Percentiles rank a stretch among this genome's conserved stretches.
Conservation (phyloP, 1,284 basidiomycete species). For the Cutaneotrichosporon dermatis region DNA sequence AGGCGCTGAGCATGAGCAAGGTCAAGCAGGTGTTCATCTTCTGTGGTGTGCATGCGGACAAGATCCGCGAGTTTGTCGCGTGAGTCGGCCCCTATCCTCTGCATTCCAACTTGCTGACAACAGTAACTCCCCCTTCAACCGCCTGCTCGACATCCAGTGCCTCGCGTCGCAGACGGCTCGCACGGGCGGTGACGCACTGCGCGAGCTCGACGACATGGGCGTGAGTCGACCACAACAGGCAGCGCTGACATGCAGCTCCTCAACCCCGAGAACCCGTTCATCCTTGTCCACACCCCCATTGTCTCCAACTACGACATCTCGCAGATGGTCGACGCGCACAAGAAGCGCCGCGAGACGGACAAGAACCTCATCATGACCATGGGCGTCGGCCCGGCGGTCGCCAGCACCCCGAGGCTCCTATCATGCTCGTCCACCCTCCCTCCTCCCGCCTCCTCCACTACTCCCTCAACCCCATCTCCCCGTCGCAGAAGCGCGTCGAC, state of each 20-base stretch:
- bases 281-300: slow-evolving; percentile 89
- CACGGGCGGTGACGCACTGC: slow-evolving; percentile 90
- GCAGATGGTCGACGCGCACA: slow-evolving; percentile 81
- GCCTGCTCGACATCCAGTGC: slow-evolving; percentile 75
- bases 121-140: slow-evolving; percentile 19
- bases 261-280: slow-evolving; percentile 65
- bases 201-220: slow-evolving; percentile 84
- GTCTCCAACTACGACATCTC: slow-evolving; percentile 90
- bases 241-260: slow-evolving; percentile 4
- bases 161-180: slow-evolving; percentile 83
- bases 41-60: slow-evolving; percentile 77
- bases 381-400: slow-evolving; percentile 59
- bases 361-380: slow-evolving; percentile 96
- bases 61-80: slow-evolving; percentile 65
- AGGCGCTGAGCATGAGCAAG: slow-evolving; percentile 83
- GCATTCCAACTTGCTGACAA: neutral
- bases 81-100: neutral
- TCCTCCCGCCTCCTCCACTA: slow-evolving; percentile 45
- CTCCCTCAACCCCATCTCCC: slow-evolving; percentile 42
- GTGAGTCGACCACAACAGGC: slow-evolving; percentile 6
- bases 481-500: slow-evolving; percentile 37
- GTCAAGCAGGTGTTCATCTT: slow-evolving; percentile 95
- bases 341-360: slow-evolving; percentile 76
- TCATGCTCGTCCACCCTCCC: slow-evolving; percentile 48
- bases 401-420: slow-evolving; percentile 47